These are phyloP conservation scores for Dactylis glomerata DNA, from an alignment of 176 grass and related monocot species.

Conservation along the genomic window DNA sequence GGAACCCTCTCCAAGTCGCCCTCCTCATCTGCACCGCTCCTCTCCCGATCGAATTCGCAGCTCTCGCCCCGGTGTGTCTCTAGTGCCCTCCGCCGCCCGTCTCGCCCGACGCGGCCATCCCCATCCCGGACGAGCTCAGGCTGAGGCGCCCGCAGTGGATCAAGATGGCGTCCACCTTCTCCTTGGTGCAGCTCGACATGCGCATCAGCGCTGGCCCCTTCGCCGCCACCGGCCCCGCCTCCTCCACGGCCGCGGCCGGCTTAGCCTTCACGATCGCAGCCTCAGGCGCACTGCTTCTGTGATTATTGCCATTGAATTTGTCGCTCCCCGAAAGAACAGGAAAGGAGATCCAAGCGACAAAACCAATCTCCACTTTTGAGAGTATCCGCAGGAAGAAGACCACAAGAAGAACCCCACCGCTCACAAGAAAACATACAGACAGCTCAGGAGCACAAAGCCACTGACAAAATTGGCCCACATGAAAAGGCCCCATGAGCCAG, in stretches of 20 bases:
- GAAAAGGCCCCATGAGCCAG: too few relatives aligned
- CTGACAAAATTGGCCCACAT: too few relatives aligned
- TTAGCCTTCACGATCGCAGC: conserved; percentile 37
- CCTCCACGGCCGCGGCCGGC: conserved; percentile 13
- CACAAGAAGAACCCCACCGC: too few relatives aligned
- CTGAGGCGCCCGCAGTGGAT: conserved; percentile 93
- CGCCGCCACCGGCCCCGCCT: conserved; percentile 4
- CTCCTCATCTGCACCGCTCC: conserved; percentile 39
- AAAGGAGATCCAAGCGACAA: too few relatives aligned
- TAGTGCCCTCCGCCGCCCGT: conserved; percentile 28
- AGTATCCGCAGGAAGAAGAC: too few relatives aligned
- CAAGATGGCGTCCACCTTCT: conserved; percentile 81
- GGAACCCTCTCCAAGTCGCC: conserved; percentile 40
- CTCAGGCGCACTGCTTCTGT: too few relatives aligned
- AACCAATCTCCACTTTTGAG: too few relatives aligned
- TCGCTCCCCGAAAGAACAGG: too few relatives aligned
- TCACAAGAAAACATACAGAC: too few relatives aligned
- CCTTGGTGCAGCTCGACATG: conserved; percentile 87
- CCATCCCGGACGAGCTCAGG: conserved; percentile 73
- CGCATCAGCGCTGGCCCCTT: conserved; percentile 38
- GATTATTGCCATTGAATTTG: too few relatives aligned
- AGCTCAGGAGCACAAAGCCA: too few relatives aligned
- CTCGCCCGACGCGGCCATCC: conserved; percentile 38
- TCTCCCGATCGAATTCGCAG: conserved; percentile 78
- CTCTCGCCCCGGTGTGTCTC: conserved; percentile 74